Evolutionary conservation across 768 basidiomycete species (phyloP), one percentile per base, ranked within the genome.

Genomic region (Goffeauzyma gilvescens): DNA sequence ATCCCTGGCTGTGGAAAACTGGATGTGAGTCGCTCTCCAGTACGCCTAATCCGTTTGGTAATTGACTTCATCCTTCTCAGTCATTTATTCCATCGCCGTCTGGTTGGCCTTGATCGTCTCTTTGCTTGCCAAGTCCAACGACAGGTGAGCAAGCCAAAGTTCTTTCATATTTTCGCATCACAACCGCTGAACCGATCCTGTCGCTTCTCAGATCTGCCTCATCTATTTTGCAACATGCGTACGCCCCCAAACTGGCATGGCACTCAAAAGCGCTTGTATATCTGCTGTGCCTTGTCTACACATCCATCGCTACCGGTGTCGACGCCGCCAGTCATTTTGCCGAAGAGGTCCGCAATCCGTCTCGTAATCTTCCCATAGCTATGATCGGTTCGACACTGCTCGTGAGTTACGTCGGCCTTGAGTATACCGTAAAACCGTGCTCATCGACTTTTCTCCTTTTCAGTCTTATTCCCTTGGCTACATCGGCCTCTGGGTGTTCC

Each of bases 281-380:
- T 45, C 46, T 68, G 33, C 41, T 68, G 17, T 65, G 62, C 21
- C 65, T 64, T 64, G 54, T 56, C 21, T 53, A 58, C 38, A 60
- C 58, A 10, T 64, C 59, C 17, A 60, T 68, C 22, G 64, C 63
- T 3, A 61, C 59, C 17, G 67, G 67, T 1, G 53, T 51, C n/a
- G n/a, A n/a, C n/a, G n/a, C n/a, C n/a, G n/a, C n/a, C n/a, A n/a
- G n/a, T 14, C 34, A 24, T 13, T 14, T 68, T 47, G 62, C 66
- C 0, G 67, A 68, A 45, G 67, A 68, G 38, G 65, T 65, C 10
- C 59, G 61, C 44, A 54, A 55, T 24, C 67, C 67, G 4, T 51
- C 61, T 1, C 27, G 64, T 24, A 62, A 63, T 21, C 66, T 68
- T 0, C 67, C 67, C 9, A 51, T 64, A 17, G 66, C 65, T 12